phyloP scores from a whole-genome alignment of 176 grass and related monocot genomes.

The Poa annua region DNA sequence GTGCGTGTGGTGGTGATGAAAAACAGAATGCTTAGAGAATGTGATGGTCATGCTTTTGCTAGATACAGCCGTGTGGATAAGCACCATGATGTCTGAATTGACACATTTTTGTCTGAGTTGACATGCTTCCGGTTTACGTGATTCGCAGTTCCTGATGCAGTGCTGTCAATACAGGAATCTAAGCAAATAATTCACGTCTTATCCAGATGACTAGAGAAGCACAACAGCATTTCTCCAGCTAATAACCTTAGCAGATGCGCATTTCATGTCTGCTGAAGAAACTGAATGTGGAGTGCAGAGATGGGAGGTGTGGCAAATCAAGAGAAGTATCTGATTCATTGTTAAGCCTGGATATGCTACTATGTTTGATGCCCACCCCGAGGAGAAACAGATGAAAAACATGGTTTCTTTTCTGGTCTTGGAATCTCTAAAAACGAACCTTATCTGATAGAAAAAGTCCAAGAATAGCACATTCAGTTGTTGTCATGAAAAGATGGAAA shows the following conservation, averaged over 20 bases:
- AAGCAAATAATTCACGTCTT: slow-evolving; percentile 30
- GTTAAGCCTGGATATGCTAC: slow-evolving; percentile 37
- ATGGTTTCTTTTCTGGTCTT: slow-evolving; percentile 44
- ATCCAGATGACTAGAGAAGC: slow-evolving; percentile 34
- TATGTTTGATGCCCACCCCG: slow-evolving; percentile 27
- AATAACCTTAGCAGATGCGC: neutral
- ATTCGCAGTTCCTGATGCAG: slow-evolving; percentile 5
- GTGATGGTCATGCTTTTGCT: neutral
- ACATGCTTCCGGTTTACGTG: slow-evolving; percentile 6
- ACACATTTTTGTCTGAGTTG: slow-evolving; percentile 18
- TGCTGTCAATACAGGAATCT: neutral
- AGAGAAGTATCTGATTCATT: slow-evolving; percentile 46
- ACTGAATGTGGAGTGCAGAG: slow-evolving; percentile 22
- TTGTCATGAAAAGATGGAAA: slow-evolving; percentile 46
- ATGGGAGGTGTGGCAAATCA: neutral
- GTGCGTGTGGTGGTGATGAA: slow-evolving; percentile 26
- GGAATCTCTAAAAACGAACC: slow-evolving; percentile 57
- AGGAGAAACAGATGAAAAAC: slow-evolving; percentile 47
- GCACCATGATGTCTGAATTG: slow-evolving; percentile 35
- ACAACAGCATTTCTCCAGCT: neutral
- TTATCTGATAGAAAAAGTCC: slow-evolving; percentile 56
- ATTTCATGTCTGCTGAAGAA: neutral
- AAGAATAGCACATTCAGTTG: slow-evolving; percentile 58
- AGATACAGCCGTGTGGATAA: slow-evolving; percentile 22
- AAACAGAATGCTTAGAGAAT: neutral